Conservation (phyloP, 2,329 filamentous ascomycete species). For the Akanthomyces lecanii region DNA sequence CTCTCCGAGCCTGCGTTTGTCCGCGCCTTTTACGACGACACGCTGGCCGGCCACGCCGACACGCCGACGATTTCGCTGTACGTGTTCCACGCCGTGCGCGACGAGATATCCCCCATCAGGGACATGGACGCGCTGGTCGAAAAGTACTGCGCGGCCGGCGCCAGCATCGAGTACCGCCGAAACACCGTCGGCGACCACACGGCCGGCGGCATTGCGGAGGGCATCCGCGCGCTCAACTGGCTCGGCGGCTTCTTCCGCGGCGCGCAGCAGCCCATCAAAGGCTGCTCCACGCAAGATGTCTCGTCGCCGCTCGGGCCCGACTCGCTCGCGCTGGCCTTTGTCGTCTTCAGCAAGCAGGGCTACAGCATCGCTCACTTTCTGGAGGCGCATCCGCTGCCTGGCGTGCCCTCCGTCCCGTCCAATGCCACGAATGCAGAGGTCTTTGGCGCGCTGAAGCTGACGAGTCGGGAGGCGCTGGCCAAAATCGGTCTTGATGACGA, state of each 20-base stretch:
- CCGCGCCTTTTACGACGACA: not conserved
- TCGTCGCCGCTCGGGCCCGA: not conserved
- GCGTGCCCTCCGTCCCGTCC: not conserved
- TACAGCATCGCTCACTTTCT: not conserved
- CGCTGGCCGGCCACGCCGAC: not conserved
- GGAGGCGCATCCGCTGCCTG: not conserved
- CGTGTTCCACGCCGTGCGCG: slow-evolving; percentile 2
- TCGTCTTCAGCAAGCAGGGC: slow-evolving; percentile 5
- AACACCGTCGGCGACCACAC: not conserved
- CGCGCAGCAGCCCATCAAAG: not conserved
- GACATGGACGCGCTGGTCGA: slow-evolving; percentile 1
- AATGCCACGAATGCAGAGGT: not conserved
- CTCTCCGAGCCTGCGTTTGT: not conserved
- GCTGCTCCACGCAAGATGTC: not conserved
- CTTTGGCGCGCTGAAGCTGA: not conserved
- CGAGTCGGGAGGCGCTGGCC: not conserved
- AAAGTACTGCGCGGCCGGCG: not conserved
- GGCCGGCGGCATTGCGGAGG: not conserved
- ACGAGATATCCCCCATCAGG: not conserved
- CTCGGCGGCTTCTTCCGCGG: not conserved
- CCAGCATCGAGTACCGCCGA: not conserved
- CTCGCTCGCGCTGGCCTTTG: not conserved
- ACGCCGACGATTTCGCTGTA: not conserved
- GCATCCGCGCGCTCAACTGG: slow-evolving; percentile 3
- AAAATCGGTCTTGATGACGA: not conserved